Conservation (phyloP, 768 basidiomycete species). For the Trametopsis cervina region DNA sequence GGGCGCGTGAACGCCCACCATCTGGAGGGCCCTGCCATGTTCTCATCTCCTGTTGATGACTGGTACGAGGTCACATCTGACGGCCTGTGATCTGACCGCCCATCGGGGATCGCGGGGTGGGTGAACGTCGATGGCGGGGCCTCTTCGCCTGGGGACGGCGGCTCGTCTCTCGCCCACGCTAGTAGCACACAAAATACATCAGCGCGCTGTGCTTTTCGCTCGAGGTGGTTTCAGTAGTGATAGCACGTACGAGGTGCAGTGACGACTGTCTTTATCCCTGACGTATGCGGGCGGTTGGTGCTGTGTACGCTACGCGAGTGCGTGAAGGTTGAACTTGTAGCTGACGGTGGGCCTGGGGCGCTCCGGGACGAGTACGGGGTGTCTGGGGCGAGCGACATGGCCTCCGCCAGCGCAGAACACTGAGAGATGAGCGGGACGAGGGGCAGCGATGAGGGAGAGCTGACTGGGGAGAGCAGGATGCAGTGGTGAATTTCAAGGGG, state of each 20-base stretch:
- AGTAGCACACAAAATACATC: conserved; percentile 7
- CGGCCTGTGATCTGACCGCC: conserved; percentile 34
- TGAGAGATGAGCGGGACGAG: conserved; percentile 13
- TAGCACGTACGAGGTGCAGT: conserved; percentile 60
- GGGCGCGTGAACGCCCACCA: conserved; percentile 76
- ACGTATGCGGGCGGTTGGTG: conserved; percentile 22
- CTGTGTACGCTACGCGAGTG: conserved; percentile 23
- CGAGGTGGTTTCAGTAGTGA: too few relatives aligned
- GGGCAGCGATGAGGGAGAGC: neutral
- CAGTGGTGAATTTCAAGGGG: conserved; percentile 2
- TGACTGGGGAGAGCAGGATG: neutral
- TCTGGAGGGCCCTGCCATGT: conserved; percentile 30
- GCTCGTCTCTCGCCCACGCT: conserved; percentile 86
- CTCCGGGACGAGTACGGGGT: conserved; percentile 1
- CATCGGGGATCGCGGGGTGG: conserved; percentile 29
- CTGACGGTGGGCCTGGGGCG: conserved; percentile 13
- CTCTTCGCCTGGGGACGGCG: conserved; percentile 57
- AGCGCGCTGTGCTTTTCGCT: conserved; percentile 2
- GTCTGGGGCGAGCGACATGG: conserved; percentile 5
- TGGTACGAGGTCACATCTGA: conserved; percentile 49
- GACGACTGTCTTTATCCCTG: conserved; percentile 48
- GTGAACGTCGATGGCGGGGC: conserved; percentile 29
- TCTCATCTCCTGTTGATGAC: conserved; percentile 28
- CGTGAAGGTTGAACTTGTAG: conserved; percentile 19
- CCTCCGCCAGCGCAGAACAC: neutral